Conservation (phyloP, 2,329 filamentous ascomycete species). For the Lachnellula hyalina region DNA sequence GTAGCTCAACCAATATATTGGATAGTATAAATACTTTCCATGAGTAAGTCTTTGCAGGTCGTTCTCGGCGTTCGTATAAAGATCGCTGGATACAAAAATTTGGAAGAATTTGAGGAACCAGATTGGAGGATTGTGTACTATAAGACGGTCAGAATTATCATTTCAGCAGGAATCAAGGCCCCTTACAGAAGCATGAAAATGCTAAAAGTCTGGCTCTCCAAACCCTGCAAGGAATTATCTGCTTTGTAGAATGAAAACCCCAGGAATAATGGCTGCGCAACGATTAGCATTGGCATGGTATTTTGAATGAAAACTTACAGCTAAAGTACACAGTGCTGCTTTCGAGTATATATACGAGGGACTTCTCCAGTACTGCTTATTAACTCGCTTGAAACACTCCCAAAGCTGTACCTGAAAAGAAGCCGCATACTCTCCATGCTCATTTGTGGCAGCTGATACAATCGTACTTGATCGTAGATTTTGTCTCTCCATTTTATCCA, state of each 20-base stretch:
- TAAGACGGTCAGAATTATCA: no score
- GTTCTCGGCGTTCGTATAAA: conserved; percentile 53
- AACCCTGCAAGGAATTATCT: conserved; percentile 54
- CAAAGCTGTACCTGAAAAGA: conserved; percentile 62
- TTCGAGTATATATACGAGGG: conserved; percentile 74
- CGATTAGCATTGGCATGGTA: no score
- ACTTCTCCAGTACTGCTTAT: conserved; percentile 74
- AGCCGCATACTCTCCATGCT: conserved; percentile 45
- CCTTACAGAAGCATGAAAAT: conserved; percentile 61
- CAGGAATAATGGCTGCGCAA: conserved; percentile 44
- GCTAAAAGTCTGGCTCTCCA: conserved; percentile 67
- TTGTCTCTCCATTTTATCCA: conserved; percentile 43
- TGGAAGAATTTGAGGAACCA: conserved; percentile 64
- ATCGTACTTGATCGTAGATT: conserved; percentile 1
- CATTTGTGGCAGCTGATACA: not conserved
- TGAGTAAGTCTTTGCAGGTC: conserved; percentile 33
- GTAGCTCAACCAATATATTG: conserved; percentile 72
- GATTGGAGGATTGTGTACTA: conserved; percentile 61
- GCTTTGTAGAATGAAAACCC: conserved; percentile 63
- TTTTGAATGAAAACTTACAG: no score
- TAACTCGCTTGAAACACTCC: conserved; percentile 61
- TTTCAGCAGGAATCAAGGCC: no score
- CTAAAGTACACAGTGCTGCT: conserved; percentile 45
- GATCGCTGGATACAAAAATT: conserved; percentile 44
- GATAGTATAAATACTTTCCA: conserved; percentile 31